Conservation (phyloP, 1,139 yeast species). For the Kazachstania sp. region DNA sequence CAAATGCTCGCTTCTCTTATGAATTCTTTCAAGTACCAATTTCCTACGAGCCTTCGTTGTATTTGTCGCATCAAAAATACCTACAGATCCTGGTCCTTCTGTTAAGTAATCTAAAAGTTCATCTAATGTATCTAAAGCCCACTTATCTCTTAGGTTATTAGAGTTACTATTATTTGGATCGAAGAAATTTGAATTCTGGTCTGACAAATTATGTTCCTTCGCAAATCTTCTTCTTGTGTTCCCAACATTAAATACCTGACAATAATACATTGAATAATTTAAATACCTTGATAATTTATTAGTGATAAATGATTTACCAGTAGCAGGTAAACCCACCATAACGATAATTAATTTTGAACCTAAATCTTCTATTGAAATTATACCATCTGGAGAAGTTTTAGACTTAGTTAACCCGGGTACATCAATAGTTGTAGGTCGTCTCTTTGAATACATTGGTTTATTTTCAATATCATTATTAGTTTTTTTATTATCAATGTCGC, state of each 20-base stretch:
- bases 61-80: slow-evolving; percentile 92
- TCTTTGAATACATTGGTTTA: slow-evolving; percentile 23
- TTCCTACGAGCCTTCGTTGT: slow-evolving; percentile 69
- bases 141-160: slow-evolving; percentile 67
- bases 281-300: slow-evolving; percentile 79
- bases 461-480: not conserved
- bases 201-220: slow-evolving; percentile 21
- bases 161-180: slow-evolving; percentile 67
- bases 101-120: slow-evolving; percentile 73
- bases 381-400: slow-evolving; percentile 75
- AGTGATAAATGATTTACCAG: slow-evolving; percentile 89
- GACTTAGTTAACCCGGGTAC: slow-evolving; percentile 90
- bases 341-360: slow-evolving; percentile 85
- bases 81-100: slow-evolving; percentile 80
- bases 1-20: slow-evolving; percentile 55
- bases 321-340: slow-evolving; percentile 89
- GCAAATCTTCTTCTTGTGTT: slow-evolving; percentile 78
- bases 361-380: slow-evolving; percentile 57
- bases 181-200: slow-evolving; percentile 77
- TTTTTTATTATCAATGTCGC: not conserved
- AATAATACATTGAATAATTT: slow-evolving; percentile 88
- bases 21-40: slow-evolving; percentile 60
- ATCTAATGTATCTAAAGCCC: slow-evolving; percentile 95
- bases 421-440: slow-evolving; percentile 70
- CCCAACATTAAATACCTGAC: slow-evolving; percentile 88